Evolutionary conservation across 164 flowering plant genomes (phyloP).

Genomic region (Liriodendron chinense): DNA sequence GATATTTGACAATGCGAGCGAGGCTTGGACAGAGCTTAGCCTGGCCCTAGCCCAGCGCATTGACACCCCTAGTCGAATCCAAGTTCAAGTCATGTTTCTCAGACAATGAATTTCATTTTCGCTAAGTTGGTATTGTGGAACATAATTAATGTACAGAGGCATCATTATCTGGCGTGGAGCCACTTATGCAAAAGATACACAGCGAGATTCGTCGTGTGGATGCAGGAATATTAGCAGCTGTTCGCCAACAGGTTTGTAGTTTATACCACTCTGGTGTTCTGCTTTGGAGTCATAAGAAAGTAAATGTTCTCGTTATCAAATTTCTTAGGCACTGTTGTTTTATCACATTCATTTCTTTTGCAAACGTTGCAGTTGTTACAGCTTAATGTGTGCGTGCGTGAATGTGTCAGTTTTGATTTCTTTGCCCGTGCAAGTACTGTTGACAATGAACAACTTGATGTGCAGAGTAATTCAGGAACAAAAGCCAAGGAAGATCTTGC

Average conservation of each 20-base stretch:
- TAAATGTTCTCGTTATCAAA: too few relatives aligned
- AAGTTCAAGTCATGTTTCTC: too few relatives aligned
- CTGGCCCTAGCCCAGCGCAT: too few relatives aligned
- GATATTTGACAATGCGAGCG: too few relatives aligned
- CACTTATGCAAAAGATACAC: constrained; percentile 95
- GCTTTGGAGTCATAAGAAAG: neutral
- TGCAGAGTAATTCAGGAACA: constrained; percentile 93
- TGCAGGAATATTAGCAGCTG: constrained; percentile 87
- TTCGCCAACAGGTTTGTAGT: constrained; percentile 77
- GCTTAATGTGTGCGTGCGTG: neutral
- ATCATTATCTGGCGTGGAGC: constrained; percentile 95
- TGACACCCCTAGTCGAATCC: too few relatives aligned
- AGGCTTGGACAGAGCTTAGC: too few relatives aligned
- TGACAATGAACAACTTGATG: constrained; percentile 9
- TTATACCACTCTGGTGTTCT: neutral
- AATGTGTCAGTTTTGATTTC: neutral
- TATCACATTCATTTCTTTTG: neutral
- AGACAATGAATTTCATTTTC: neutral
- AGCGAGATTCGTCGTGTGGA: constrained; percentile 87
- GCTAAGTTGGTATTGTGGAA: constrained; percentile 1
- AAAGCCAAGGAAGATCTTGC: constrained; percentile 98
- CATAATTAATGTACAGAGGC: constrained; percentile 53
- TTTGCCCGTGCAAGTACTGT: neutral
- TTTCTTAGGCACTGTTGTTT: neutral
- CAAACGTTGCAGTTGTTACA: neutral